Evolutionary conservation across 805 yeast species (phyloP), one percentile per base, ranked within the genome.

Genomic region (Martiniozyma abietophila): DNA sequence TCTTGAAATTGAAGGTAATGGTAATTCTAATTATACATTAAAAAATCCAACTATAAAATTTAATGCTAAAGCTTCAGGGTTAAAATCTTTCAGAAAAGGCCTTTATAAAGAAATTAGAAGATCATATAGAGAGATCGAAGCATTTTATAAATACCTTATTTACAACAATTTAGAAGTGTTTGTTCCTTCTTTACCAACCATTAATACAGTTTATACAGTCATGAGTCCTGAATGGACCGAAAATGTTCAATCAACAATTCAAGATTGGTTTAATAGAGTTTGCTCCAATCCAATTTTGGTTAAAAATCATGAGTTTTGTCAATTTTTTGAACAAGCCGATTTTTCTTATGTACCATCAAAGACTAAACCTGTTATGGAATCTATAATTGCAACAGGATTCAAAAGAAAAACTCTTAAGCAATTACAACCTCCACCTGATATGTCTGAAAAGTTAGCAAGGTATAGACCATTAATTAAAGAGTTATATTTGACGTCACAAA

Each of bases 371-470:
- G 54, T 60, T 5, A 45, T 41, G 15, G 57, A 57, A 32, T 53
- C 61, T 1, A 67, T 72, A 2, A 69, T 73, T 31, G 94, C 96
- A 1, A 76, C 94, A 11, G 98, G 97, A 0, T 55, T 92, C 18
- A 76, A 78, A 42, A 72, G 98, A 33, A 83, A 82, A 55, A 86
- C 97, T 2, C 67, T 92, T 49, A 92, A 92, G 55, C 98, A 92
- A 54, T 68, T 88, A 29, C 79, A 82, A 27, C 83, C 94, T 2
- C 98, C 98, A 1, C 84, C 79, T 48, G 98, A 89, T 57, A 89
- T 84, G 26, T 78, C 76, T 30, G 67, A 71, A 18, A 92, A 80
- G 41, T 66, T 92, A 41, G 86, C 92, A 0, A 80, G 74, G 32
- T 85, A 88, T 54, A 64, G 98, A 42, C 98, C 98, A 1, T 51